These are phyloP conservation scores for Pseudodiploospora longispora DNA, from an alignment of 2,329 filamentous ascomycete genomes.

Conservation along the genomic window DNA sequence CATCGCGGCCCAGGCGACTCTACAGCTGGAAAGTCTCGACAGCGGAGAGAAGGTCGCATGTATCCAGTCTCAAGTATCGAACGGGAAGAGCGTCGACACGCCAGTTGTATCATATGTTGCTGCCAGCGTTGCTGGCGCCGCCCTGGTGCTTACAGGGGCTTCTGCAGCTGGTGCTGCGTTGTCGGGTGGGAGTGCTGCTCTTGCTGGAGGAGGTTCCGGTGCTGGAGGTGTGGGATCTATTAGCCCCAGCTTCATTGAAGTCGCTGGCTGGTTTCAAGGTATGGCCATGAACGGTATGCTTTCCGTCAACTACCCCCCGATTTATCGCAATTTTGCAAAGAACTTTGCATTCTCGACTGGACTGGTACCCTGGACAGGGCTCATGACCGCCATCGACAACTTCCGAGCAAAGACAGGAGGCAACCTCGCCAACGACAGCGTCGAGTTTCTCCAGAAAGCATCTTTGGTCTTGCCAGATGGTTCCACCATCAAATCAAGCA, in stretches of 20 bases:
- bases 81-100: constrained; percentile 74
- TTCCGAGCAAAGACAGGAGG: constrained; percentile 78
- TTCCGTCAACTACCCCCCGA: constrained; percentile 75
- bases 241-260: constrained; percentile 78
- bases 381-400: constrained; percentile 76
- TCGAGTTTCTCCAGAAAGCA: constrained; percentile 64
- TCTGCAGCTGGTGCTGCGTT: constrained; percentile 58
- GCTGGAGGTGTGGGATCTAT: constrained; percentile 51
- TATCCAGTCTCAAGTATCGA: constrained; percentile 71
- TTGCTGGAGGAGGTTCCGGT: constrained; percentile 38
- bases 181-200: constrained; percentile 38
- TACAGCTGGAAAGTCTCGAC: constrained; percentile 61
- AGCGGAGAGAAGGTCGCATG: constrained; percentile 63
- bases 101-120: constrained; percentile 76
- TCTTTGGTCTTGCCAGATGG: constrained; percentile 65
- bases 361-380: constrained; percentile 69
- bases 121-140: constrained; percentile 76
- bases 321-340: constrained; percentile 83
- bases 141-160: constrained; percentile 64
- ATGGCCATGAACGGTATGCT: constrained; percentile 96
- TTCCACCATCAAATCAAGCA: constrained; percentile 36
- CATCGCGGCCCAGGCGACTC: constrained; percentile 74
- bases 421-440: constrained; percentile 73
- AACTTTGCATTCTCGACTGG: constrained; percentile 93
- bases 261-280: constrained; percentile 84